Percentiles rank a stretch among this genome's conserved stretches.
phyloP scores from a whole-genome alignment of 2,329 filamentous ascomycete species.

The Monosporascus sp. region DNA sequence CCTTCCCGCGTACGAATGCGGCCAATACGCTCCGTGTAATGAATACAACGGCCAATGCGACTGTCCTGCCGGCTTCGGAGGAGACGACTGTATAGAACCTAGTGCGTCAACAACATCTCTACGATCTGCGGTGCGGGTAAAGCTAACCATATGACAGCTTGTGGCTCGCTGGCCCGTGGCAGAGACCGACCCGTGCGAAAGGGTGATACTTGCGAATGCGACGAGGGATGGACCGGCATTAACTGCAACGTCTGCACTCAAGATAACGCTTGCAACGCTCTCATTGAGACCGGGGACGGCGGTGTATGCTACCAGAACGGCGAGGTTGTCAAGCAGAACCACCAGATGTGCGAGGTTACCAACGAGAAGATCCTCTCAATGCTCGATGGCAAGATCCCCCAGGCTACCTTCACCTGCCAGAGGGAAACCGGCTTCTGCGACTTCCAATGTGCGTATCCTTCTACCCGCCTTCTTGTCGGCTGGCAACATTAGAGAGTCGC shows the following conservation, averaged over 20 bases:
- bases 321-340: slow-evolving; percentile 87
- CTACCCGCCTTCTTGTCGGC: neutral
- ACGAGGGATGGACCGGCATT: slow-evolving; percentile 91
- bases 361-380: slow-evolving; percentile 89
- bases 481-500: no score
- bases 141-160: slow-evolving; percentile 46
- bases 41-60: slow-evolving; percentile 86
- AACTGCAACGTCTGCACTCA: slow-evolving; percentile 95
- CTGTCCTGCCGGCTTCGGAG: slow-evolving; percentile 88
- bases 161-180: slow-evolving; percentile 80
- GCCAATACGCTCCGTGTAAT: slow-evolving; percentile 86
- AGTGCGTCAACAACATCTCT: slow-evolving; percentile 36
- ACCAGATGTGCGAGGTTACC: slow-evolving; percentile 96
- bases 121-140: no score
- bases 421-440: slow-evolving; percentile 72
- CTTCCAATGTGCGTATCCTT: slow-evolving; percentile 71
- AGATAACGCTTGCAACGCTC: slow-evolving; percentile 75
- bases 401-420: slow-evolving; percentile 92
- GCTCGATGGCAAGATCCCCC: slow-evolving; percentile 76
- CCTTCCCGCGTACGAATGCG: slow-evolving; percentile 83
- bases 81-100: slow-evolving; percentile 86
- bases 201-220: slow-evolving; percentile 71
- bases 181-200: slow-evolving; percentile 70
- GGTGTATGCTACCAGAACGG: slow-evolving; percentile 91
- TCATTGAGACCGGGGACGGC: slow-evolving; percentile 77